A percentile compares a stretch with the other conserved stretches of the same genome.
phyloP scores from a whole-genome alignment of 2,329 filamentous ascomycete genomes.

The Aspergillus awamori region DNA sequence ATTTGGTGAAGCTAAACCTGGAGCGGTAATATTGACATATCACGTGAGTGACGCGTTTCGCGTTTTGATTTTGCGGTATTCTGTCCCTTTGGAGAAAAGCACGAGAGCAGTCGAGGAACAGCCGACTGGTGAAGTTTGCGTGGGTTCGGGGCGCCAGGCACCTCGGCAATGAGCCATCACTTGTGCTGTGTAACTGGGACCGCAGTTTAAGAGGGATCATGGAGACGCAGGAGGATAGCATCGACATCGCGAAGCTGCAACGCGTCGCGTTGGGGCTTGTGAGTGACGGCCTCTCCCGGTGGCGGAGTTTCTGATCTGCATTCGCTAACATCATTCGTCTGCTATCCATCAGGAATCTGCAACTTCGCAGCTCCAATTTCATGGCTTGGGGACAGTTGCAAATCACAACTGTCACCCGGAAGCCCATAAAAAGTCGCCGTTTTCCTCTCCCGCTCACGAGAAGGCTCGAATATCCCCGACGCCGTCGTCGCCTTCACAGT shows the following conservation, averaged over 20 bases:
- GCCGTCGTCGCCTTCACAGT: conserved; percentile 9
- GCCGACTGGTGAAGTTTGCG: background rate
- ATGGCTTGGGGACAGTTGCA: conserved; percentile 15
- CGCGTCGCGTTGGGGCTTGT: conserved; percentile 46
- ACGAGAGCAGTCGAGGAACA: background rate
- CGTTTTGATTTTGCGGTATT: conserved; percentile 24
- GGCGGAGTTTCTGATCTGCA: conserved; percentile 20
- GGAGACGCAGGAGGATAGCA: conserved; percentile 46
- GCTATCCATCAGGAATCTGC: conserved; percentile 31
- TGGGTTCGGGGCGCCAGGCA: background rate
- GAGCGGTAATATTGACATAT: conserved; percentile 30
- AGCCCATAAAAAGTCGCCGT: conserved; percentile 8
- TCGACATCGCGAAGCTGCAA: conserved; percentile 45
- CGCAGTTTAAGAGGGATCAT: conserved; percentile 24
- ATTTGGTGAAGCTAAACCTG: conserved; percentile 12
- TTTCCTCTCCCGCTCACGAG: conserved; percentile 12
- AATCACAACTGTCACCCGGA: conserved; percentile 5
- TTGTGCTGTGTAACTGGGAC: background rate
- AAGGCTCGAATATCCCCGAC: conserved; percentile 15
- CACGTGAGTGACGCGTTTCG: conserved; percentile 39
- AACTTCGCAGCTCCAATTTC: conserved; percentile 28
- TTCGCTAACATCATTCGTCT: conserved; percentile 30
- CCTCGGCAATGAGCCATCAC: background rate
- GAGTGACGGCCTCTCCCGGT: conserved; percentile 34
- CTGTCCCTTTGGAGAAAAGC: too few species aligned